These are phyloP conservation scores for Cenchrus purpureus DNA, from an alignment of 176 grass and related monocot species.

Conservation along the genomic window DNA sequence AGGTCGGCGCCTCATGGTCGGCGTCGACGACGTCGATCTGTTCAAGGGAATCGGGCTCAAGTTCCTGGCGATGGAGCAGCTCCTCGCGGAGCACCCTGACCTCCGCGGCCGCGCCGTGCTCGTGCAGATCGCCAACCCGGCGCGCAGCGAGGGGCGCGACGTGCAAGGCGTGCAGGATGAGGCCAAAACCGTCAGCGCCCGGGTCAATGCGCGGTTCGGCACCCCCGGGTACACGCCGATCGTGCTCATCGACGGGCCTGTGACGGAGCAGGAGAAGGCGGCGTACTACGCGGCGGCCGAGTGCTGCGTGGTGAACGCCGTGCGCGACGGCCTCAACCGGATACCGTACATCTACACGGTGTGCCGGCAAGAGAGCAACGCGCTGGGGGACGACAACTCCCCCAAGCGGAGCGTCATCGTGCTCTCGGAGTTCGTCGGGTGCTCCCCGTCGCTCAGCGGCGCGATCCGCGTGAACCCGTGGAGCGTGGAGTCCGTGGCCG, in stretches of 20 bases:
- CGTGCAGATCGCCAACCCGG: conserved; percentile 55
- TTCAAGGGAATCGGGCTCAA: conserved; percentile 56
- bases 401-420: conserved; percentile 43
- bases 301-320: conserved; percentile 49
- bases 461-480: conserved; percentile 59
- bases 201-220: conserved; percentile 47
- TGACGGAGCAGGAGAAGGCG: conserved; percentile 50
- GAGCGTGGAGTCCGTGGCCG: conserved; percentile 38
- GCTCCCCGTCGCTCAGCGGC: conserved; percentile 51
- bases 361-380: conserved; percentile 39
- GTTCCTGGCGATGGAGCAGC: conserved; percentile 45
- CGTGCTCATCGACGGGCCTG: conserved; percentile 43
- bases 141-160: conserved; percentile 34
- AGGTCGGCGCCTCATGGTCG: conserved; percentile 33
- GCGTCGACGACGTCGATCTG: conserved; percentile 57
- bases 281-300: conserved; percentile 55
- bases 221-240: conserved; percentile 44
- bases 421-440: conserved; percentile 58
- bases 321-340: conserved; percentile 56
- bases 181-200: background rate
- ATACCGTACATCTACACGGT: conserved; percentile 61
- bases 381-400: background rate
- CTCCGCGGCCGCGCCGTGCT: conserved; percentile 36
- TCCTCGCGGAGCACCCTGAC: conserved; percentile 24
- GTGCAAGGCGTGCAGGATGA: background rate